Evolutionary conservation across 257 asterid species (phyloP), one percentile per base, ranked within the genome.

Genomic region (Solanum habrochaites): DNA sequence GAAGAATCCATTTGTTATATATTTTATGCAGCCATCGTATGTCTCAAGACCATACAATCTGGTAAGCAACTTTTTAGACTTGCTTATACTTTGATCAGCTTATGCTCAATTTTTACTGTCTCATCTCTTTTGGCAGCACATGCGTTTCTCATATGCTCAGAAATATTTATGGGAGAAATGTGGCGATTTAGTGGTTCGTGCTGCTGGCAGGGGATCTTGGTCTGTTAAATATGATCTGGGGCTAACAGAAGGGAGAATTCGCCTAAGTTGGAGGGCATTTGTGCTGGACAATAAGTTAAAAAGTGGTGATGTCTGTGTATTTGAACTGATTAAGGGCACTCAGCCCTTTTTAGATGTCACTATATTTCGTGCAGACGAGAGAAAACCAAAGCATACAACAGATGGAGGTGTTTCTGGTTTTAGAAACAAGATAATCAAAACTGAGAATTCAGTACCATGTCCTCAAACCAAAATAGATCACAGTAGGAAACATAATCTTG

Each of bases 271-370:
- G 91, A 71, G 5, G 80, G 35, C 23, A 32, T 90, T 90, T 10
- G 86, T 23, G 16, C 21, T 0, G 14, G 89, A 88, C 43, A 90
- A 83, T 86, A 35, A 6, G 21, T 83, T 90, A 11, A 66, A 73
- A 27, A 47, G 52, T 7, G 90, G 89, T 2, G 91, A 90, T 29
- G 88, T 58, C 21, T 90, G 90, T 42, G 60, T 88, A 35, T 74
- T 89, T 83, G 81, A 86, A 83, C 31, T 83, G 39, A 58, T 23
- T 43, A 15, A 66, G 67, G 78, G 40, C 27, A 7, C 82, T 73
- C 25, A 37, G 31, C 82, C 18, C 31, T 15, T 35, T 71, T 2
- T 73, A 73, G 52, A 73, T 73, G 52, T 73, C 82, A 37, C 32
- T 21, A 73, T 73, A 73, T 73, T 73, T 21, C 31, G 52, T 2